phyloP scores from a whole-genome alignment of 1,284 basidiomycete genomes.

The Irpex rosettiformis region DNA sequence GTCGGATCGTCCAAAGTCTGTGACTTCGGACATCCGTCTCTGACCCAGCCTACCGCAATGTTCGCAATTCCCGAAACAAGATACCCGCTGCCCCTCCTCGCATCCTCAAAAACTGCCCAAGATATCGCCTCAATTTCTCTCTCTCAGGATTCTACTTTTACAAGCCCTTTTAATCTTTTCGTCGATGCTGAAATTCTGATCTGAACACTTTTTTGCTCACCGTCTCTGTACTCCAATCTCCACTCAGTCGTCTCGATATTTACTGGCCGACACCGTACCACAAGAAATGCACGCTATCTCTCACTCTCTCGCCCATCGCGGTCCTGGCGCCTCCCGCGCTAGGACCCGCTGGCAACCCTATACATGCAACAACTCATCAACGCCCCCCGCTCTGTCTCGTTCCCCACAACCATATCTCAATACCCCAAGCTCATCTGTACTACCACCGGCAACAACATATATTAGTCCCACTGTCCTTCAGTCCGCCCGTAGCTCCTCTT shows the following conservation, averaged over 20 bases:
- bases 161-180: constrained; percentile 12
- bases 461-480: constrained; percentile 33
- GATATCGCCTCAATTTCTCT: constrained; percentile 9
- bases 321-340: constrained; percentile 59
- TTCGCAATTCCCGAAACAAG: constrained; percentile 15
- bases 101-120: constrained; percentile 4
- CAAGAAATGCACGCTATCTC: constrained; percentile 50
- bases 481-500: constrained; percentile 28
- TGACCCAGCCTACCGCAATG: constrained; percentile 24
- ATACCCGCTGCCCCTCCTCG: constrained; percentile 25
- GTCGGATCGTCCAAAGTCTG: constrained; percentile 32
- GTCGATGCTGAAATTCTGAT: constrained; percentile 26
- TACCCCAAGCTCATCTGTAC: constrained; percentile 58
- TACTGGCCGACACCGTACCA: constrained; percentile 14
- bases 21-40: constrained; percentile 30
- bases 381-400: constrained; percentile 34
- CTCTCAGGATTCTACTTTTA: constrained; percentile 24
- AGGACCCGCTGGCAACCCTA: constrained; percentile 77
- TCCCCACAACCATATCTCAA: constrained; percentile 49
- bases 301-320: constrained; percentile 64
- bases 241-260: constrained; percentile 18
- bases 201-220: constrained; percentile 16
- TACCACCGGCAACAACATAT: constrained; percentile 36
- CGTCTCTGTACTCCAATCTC: constrained; percentile 20
- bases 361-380: constrained; percentile 32